These are phyloP conservation scores for Oryza coarctata DNA, from an alignment of 176 grass and related monocot genomes.

Conservation along the genomic window DNA sequence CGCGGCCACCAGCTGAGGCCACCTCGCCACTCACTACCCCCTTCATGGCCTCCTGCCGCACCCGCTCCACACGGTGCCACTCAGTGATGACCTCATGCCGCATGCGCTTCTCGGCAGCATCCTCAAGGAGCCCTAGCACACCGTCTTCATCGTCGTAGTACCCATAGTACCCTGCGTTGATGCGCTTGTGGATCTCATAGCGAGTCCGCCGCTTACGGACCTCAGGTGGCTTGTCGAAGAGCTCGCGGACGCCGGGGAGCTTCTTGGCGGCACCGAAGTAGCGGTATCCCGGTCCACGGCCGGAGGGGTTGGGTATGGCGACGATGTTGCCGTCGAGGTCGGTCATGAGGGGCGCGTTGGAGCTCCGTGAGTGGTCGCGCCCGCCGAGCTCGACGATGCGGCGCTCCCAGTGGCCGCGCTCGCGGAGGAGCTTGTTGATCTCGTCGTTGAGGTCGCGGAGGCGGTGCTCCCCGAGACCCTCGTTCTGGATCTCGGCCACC, in stretches of 20 bases:
- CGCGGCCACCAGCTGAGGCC: slow-evolving; percentile 45
- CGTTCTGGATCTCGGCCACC: slow-evolving; percentile 96
- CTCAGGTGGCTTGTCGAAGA: slow-evolving; percentile 95
- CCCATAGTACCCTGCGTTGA: slow-evolving; percentile 85
- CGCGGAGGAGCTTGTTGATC: slow-evolving; percentile 98
- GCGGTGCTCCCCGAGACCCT: slow-evolving; percentile 94
- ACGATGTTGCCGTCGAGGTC: slow-evolving; percentile 97
- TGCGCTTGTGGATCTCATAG: slow-evolving; percentile 95
- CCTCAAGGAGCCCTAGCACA: slow-evolving; percentile 83
- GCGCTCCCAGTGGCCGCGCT: slow-evolving; percentile 94
- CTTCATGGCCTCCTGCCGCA: slow-evolving; percentile 87
- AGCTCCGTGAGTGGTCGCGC: slow-evolving; percentile 67
- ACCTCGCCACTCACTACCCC: slow-evolving; percentile 76
- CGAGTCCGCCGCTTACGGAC: slow-evolving; percentile 69
- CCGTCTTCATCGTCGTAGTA: slow-evolving; percentile 96
- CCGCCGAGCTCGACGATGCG: slow-evolving; percentile 89
- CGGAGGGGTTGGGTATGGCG: slow-evolving; percentile 82
- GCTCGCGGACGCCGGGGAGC: slow-evolving; percentile 84
- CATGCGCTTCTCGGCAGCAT: slow-evolving; percentile 64
- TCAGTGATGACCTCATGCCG: slow-evolving; percentile 51
- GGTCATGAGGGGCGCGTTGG: slow-evolving; percentile 76
- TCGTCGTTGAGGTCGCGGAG: slow-evolving; percentile 98
- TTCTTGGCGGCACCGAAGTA: slow-evolving; percentile 98
- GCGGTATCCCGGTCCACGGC: slow-evolving; percentile 85
- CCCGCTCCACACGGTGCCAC: slow-evolving; percentile 67